Base-by-base conservation (phyloP, 2,329 filamentous ascomycete species). In the Fusarium mundagurra region DNA sequence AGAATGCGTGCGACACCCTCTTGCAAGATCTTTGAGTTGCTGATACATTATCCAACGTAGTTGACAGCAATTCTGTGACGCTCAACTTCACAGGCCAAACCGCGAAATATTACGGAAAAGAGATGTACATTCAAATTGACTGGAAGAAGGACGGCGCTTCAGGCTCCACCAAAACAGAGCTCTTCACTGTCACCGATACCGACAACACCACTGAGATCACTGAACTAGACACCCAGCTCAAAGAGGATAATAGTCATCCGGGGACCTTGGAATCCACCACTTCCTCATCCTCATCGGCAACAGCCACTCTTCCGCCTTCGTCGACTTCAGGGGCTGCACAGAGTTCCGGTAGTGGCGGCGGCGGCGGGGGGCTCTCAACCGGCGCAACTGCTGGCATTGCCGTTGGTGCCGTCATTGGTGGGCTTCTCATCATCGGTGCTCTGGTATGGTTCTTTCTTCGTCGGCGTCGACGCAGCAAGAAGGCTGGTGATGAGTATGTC, bases 361-460 rank as follows among this genome's bases (percentile, higher is more conserved):
- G 77, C 8, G 63, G 78, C 18, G 74, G 77, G 16, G 77, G 82
- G 6, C 80, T 88, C 7, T 79, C 82, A 7, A 80, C 78, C 1
- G 87, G 85, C 31, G 85, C 85, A 61, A 85, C 85, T 41, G 84
- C 83, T 24, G 87, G 87, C 48, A 87, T 88, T 41, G 86, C 82
- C 34, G 81, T 88, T 5, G 86, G 82, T 12, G 80, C 80, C 48
- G 80, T 79, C 16, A 68, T 85, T 8, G 81, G 80, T 11, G 82
- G 82, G 18, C 76, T 88, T 12, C 76, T 83, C 20, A 62, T 88
- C 50, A 68, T 86, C 72, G 82, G 77, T 10, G 80, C 76, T 7
- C 71, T 86, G 13, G 72, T 80, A 29, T 89, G 83, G 82, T 84
- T 86, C 72, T 77, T 87, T 58, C 75, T 86, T 34, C 84, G 84